Evolutionary conservation across 768 basidiomycete species (phyloP), one percentile per base, ranked within the genome.

Genomic region (Tylopilus rubrobrunneus): DNA sequence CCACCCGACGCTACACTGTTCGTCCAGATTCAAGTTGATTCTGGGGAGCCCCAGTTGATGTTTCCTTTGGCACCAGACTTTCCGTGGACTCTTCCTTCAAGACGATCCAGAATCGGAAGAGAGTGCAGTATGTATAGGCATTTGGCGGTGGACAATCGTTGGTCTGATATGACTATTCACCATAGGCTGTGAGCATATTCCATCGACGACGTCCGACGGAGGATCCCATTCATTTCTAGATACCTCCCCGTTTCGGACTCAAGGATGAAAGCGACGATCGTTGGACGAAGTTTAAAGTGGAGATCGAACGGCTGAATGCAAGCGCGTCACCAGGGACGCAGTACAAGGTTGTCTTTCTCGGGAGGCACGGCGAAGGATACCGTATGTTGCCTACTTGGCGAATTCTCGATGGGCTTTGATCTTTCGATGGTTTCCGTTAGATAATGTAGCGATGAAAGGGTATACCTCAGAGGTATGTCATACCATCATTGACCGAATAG

Each of bases 331-430:
- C 61, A 0, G 71, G 68, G 2, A 73, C 72, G 23, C 68, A 68
- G 11, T 85, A 84, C 71, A 91, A 89, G 61, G 72, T 86, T 19
- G 62, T 89, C 51, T 79, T 85, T 55, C 67, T 89, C 3, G 80
- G 79, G 2, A 74, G 89, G 55, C 89, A 92, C 56, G 89, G 89
- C 3, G 73, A 89, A 66, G 88, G 87, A 51, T 80, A 76, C 60
- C 87, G 87, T 88, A 66, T 59, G 85, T 72, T 33, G 5, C 12
- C 7, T n/a, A 23, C 31, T 31, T 9, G 31, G 7, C 14, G 21
- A 33, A 27, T 14, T 14, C 9, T 36, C 17, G n/a, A 42, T 9
- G 4, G n/a, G 23, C 36, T 9, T 23, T 28, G 28, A 34, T 5
- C 34, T 31, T 25, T 25, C 2, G 25, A 25, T 3, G 78, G 82